Conservation (phyloP, 306 rosid genomes). For the Sesbania bispinosa region DNA sequence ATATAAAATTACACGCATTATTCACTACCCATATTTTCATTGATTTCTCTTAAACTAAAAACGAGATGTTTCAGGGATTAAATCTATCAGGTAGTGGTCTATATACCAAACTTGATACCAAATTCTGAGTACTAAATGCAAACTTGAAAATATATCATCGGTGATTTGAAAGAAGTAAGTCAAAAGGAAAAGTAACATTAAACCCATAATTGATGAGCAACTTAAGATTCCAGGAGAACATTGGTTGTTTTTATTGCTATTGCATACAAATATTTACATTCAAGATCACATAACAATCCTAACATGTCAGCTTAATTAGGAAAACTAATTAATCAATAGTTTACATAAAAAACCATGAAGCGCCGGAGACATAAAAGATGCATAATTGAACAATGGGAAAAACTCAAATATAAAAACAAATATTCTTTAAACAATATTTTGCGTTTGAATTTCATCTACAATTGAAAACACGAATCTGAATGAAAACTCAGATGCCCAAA, state of each 20-base stretch:
- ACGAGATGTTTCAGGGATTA: background rate
- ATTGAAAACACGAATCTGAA: background rate
- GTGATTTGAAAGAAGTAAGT: background rate
- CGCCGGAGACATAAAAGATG: background rate
- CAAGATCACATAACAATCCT: background rate
- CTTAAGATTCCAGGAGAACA: background rate
- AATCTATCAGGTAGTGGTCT: background rate
- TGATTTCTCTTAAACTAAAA: background rate
- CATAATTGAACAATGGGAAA: background rate
- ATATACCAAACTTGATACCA: too few species aligned
- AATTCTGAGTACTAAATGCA: background rate
- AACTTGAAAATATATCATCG: background rate
- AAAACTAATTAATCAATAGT: background rate
- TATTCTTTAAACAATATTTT: too few species aligned
- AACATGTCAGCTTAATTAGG: background rate
- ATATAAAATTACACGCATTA: too few species aligned
- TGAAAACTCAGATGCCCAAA: conserved; percentile 7
- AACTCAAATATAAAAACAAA: background rate
- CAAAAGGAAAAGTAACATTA: background rate
- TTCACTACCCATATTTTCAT: too few species aligned
- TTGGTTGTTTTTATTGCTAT: background rate
- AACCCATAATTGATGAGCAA: background rate
- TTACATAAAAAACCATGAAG: background rate
- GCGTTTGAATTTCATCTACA: too few species aligned
- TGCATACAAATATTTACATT: background rate